These are phyloP conservation scores for Brachypodium distachyon DNA, from an alignment of 202 grass and related monocot genomes.

Conservation along the genomic window DNA sequence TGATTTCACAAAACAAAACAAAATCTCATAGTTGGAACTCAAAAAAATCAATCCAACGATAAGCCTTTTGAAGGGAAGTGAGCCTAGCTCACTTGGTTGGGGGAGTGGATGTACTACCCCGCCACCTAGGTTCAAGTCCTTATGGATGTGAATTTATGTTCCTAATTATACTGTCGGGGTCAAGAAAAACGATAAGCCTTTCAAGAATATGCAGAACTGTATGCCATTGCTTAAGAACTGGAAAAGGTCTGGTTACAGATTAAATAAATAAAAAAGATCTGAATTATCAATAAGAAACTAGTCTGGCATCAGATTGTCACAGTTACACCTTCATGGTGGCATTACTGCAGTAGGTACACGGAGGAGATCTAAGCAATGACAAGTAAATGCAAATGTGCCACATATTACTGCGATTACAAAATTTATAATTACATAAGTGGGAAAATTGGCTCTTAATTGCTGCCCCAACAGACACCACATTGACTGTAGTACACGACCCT, in stretches of 20 bases:
- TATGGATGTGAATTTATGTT: no score
- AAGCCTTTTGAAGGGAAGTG: no score
- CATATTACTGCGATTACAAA: not conserved
- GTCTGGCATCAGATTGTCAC: not conserved
- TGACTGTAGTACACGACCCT: no score
- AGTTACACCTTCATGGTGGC: not conserved
- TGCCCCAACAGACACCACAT: no score
- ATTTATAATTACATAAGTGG: not conserved
- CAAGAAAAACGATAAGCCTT: no score
- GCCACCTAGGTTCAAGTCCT: no score
- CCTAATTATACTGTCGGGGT: no score
- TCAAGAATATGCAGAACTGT: not conserved
- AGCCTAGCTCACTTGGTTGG: no score
- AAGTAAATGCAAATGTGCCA: conserved; percentile 2
- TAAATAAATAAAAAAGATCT: not conserved
- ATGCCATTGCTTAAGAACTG: not conserved
- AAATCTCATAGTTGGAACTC: not conserved
- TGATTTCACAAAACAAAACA: not conserved
- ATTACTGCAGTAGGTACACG: not conserved
- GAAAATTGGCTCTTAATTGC: not conserved
- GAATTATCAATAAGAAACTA: not conserved
- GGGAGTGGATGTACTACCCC: no score
- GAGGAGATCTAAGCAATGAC: not conserved
- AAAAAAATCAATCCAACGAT: not conserved
- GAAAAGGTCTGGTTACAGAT: not conserved